Base-by-base conservation (phyloP, 108 stramenopile species). In the Fistulifera solaris region DNA sequence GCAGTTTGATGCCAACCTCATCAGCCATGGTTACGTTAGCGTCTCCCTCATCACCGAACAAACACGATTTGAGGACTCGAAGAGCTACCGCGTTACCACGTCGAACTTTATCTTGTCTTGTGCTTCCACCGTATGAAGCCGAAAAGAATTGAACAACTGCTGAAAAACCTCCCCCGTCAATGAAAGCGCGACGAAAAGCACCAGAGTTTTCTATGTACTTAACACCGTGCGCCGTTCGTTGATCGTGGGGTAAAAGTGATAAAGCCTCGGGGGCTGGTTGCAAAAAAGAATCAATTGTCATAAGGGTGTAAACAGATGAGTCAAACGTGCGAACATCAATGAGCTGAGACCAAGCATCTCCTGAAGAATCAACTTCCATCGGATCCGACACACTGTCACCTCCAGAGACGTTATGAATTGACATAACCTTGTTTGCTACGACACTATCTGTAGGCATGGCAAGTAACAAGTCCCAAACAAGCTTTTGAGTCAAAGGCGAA, bases 391-490 rank as follows among this genome's bases (percentile, higher is more conserved):
- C 38, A 44, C 12, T 17, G 10, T 54, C 66, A 27, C 16, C 56
- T 54, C 50, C 55, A 1, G 63, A 40, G 28, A 45, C 38, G 40
- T 57, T 40, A 72, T 41, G 85, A 35, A 35, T 35, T 73, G 35
- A 48, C 48, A 48, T 54, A 12, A 94, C 92, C n/a, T 55, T 51
- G 0, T 70, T 65, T 18, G 71, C 62, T 18, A 94, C 67, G 19
- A 70, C 57, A 42, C 63, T 51, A 59, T 97, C 89, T 15, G 96
- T 93, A 1, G 94, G 96, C 75, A 95, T 79, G n/a, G 89, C 71
- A 40, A 84, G 60, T n/a, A 97, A 68, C 23, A 95, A 70, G 56
- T 90, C 93, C 96, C 96, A 97, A 2, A 91, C 80, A 38, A 93
- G 70, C 35, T 78, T 66, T 58, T 83, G 78, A 0, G 81, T 65